Evolutionary conservation across 2,329 filamentous ascomycete species (phyloP).

Genomic region (Tolypocladium inflatum): DNA sequence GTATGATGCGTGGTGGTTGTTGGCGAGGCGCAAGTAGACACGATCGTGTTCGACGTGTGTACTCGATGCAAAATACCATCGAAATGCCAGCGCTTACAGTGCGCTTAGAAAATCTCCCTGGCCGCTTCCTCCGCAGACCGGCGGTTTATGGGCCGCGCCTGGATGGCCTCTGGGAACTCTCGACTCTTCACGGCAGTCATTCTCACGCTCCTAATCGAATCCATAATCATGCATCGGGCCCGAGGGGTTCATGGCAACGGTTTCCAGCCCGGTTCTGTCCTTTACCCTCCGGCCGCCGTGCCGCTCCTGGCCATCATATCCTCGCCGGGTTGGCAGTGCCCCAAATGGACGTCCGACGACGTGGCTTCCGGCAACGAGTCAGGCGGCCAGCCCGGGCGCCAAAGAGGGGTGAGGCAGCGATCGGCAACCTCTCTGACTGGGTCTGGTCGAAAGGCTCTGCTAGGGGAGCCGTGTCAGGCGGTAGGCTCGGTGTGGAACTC

Average conservation of each 20-base stretch:
- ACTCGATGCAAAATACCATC: neutral
- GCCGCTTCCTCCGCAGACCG: neutral
- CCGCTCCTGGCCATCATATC: conserved; percentile 32
- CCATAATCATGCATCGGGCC: conserved; percentile 19
- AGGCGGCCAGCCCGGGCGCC: conserved; percentile 17
- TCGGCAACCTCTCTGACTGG: conserved; percentile 23
- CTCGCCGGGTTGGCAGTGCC: conserved; percentile 31
- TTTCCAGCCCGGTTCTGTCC: conserved; percentile 27
- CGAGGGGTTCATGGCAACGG: conserved; percentile 21
- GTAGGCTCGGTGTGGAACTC: conserved; percentile 42
- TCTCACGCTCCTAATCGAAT: conserved; percentile 15
- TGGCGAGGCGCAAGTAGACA: neutral
- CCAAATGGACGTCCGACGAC: conserved; percentile 31
- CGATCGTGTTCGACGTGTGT: neutral
- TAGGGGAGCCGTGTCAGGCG: conserved; percentile 36
- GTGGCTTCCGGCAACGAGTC: conserved; percentile 34
- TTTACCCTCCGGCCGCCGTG: conserved; percentile 28
- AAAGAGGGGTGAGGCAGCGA: conserved; percentile 20
- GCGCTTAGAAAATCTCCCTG: neutral
- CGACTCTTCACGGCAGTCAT: neutral
- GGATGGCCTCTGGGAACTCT: neutral
- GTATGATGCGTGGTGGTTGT: neutral
- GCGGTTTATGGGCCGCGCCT: neutral
- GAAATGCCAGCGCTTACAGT: neutral
- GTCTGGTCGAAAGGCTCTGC: conserved; percentile 45